Conservation (phyloP, 495 filamentous ascomycete genomes). For the Talaromyces trachyspermus region DNA sequence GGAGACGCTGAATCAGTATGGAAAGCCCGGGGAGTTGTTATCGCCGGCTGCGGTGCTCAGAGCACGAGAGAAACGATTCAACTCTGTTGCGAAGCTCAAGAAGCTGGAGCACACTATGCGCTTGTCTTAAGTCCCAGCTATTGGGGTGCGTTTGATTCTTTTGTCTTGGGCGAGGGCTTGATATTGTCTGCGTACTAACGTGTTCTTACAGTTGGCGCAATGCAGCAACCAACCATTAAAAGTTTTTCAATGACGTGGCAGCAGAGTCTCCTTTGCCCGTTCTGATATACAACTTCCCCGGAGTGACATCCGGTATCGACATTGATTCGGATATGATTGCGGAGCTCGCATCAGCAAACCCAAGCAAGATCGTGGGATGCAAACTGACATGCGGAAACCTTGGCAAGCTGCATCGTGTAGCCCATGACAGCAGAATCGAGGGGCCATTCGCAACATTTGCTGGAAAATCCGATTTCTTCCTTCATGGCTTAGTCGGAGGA, state of each 20-base stretch:
- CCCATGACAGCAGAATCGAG: background rate
- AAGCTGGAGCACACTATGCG: slow-evolving; percentile 64
- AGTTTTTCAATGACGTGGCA: slow-evolving; percentile 67
- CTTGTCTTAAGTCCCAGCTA: slow-evolving; percentile 75
- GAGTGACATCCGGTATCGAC: slow-evolving; percentile 63
- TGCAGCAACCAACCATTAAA: background rate
- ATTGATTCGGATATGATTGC: slow-evolving; percentile 64
- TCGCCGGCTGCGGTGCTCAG: slow-evolving; percentile 68
- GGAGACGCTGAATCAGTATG: slow-evolving; percentile 53
- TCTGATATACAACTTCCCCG: slow-evolving; percentile 80
- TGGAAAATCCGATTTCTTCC: slow-evolving; percentile 10
- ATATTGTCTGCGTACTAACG: background rate
- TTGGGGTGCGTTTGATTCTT: slow-evolving; percentile 51
- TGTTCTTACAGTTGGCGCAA: background rate
- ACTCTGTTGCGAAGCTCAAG: slow-evolving; percentile 58
- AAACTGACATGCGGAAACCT: slow-evolving; percentile 12
- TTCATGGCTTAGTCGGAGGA: slow-evolving; percentile 7
- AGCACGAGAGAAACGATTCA: slow-evolving; percentile 64
- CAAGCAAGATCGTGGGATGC: background rate
- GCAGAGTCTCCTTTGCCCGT: slow-evolving; percentile 65
- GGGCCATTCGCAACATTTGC: slow-evolving; percentile 9
- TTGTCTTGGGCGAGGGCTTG: slow-evolving; percentile 38
- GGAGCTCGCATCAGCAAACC: slow-evolving; percentile 35
- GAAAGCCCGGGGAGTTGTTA: slow-evolving; percentile 52
- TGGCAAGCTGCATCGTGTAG: slow-evolving; percentile 12